Evolutionary conservation across 345 rosid genomes (phyloP), one percentile per base, ranked within the genome.

Genomic region (Lenwebbia sp.): DNA sequence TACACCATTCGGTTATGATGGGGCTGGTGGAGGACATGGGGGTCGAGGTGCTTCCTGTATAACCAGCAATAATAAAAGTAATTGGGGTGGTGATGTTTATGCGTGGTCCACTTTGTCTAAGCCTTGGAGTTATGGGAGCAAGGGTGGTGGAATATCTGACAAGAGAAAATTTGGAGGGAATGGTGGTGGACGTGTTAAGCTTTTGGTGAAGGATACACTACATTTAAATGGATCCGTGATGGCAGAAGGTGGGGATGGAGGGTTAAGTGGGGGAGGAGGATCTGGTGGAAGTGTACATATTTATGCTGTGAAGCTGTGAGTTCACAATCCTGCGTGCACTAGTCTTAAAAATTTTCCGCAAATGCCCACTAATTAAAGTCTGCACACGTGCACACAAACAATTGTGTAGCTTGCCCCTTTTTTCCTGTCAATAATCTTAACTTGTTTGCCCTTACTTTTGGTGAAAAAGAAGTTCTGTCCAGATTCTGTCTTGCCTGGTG

Each of bases 1-100:
- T 47, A 94, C 99, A 33, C 98, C 99, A 2, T 86, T 88, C 86
- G 98, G 95, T 41, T 86, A 65, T 88, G 99, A 95, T 84, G 98
- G 99, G 85, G 96, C 96, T 30, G 99, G 99, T 91, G 99, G 99
- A 87, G 99, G 99, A 33, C 99, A 97, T 89, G 99, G 99, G 49
- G 99, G 99, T 26, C 92, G 99, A 83, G 99, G 98, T 87, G 99
- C 99, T 90, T 96, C 98, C 13, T 96, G 99, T 89, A 82, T 88
- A 88, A 93, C 88, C 88, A 92, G 91, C 62, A 94, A 92, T 70
- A 86, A 85, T 51, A 92, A 94, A 33, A 94, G 89, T 85, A 90
- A 89, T 89, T 96, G 99, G 99, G 99, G 99, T 74, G 99, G 99
- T 84, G 99, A 97, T 89, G 99, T 96, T 85, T 97, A 97, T 92